Base-by-base conservation (phyloP, 2,329 filamentous ascomycete genomes). In the Rasamsonia emersonii region DNA sequence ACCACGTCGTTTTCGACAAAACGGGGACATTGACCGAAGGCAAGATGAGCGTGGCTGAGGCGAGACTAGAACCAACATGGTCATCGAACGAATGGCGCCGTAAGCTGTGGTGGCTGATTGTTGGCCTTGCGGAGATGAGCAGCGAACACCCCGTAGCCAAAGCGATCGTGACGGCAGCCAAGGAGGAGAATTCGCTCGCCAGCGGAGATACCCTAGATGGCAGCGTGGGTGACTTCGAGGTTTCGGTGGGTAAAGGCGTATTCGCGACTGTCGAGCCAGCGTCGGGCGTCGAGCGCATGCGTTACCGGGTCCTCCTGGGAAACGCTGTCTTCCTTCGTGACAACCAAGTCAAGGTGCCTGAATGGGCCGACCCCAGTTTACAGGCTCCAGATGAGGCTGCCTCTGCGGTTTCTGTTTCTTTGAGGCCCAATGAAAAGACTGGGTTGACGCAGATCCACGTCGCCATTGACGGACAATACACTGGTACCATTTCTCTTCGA, bases 81-180 rank as follows among this genome's bases (percentile, higher is more conserved):
- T 68, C 73, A 25, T 70, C 71, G 15, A 78, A 70, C 35, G 74
- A 81, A 18, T 75, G 73, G 68, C 75, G 76, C 35, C 76, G 73
- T 38, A 77, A 77, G 19, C 69, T 93, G 3, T 98, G 89, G 89
- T 98, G 91, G 91, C 77, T 83, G n/a, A 72, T 95, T 39, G 77
- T 98, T 35, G 91, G 88, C 26, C 77, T 96, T n/a, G 82, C 89
- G 1, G 91, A 98, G 63, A 86, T 86, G 74, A 83, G 85, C 43
- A 94, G 86, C 50, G 91, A 98, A 59, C 91, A 98, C 53, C 91
- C 91, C 1, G 83, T 96, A 35, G 91, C 88, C n/a, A 85, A 79
- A 49, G 89, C 91, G 9, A 83, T 96, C 31, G 67, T 93, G 4
- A 61, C 64, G 1, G 77, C 78, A 17, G 86, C 89, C 3, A 88